Percentiles rank a stretch among this genome's conserved stretches.
These are phyloP conservation scores for Rachicladosporium sp. DNA, from an alignment of 2,329 filamentous ascomycete species.

Conservation along the genomic window DNA sequence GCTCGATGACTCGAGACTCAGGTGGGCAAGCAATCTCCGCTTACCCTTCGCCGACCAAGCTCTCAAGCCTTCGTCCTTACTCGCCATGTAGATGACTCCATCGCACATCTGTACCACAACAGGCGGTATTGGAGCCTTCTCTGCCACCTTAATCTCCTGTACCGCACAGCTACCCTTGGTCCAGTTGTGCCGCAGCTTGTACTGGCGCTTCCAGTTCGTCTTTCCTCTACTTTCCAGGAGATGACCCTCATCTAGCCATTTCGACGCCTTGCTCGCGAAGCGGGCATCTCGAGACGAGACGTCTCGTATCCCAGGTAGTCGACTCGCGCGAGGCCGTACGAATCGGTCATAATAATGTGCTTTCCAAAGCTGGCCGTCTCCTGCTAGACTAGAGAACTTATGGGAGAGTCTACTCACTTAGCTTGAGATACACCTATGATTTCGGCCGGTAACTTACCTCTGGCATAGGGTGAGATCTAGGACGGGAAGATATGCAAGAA, in stretches of 20 bases:
- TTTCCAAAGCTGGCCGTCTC: constrained; percentile 86
- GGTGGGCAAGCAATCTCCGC: constrained; percentile 46
- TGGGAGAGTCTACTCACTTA: constrained; percentile 54
- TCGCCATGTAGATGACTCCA: constrained; percentile 66
- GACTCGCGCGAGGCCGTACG: constrained; percentile 65
- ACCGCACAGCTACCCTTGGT: constrained; percentile 67
- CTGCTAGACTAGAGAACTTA: constrained; percentile 59
- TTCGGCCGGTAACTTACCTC: no score
- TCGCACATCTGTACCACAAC: constrained; percentile 66
- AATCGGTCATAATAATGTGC: constrained; percentile 77
- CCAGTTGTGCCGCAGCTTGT: constrained; percentile 86
- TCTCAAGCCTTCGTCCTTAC: constrained; percentile 55
- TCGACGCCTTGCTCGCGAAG: constrained; percentile 45
- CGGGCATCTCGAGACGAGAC: constrained; percentile 27
- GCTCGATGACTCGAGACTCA: constrained; percentile 13
- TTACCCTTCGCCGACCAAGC: constrained; percentile 59
- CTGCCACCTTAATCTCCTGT: constrained; percentile 57
- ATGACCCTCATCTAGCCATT: constrained; percentile 50
- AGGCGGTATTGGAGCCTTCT: constrained; percentile 40
- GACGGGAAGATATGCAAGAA: constrained; percentile 65
- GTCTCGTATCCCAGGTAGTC: constrained; percentile 55
- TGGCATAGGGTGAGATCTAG: constrained; percentile 53
- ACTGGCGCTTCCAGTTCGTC: constrained; percentile 78
- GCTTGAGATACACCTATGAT: no score
- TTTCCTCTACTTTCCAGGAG: constrained; percentile 31